These are phyloP conservation scores for Colletotrichum camelliae DNA, from an alignment of 2,329 filamentous ascomycete species.

Conservation along the genomic window DNA sequence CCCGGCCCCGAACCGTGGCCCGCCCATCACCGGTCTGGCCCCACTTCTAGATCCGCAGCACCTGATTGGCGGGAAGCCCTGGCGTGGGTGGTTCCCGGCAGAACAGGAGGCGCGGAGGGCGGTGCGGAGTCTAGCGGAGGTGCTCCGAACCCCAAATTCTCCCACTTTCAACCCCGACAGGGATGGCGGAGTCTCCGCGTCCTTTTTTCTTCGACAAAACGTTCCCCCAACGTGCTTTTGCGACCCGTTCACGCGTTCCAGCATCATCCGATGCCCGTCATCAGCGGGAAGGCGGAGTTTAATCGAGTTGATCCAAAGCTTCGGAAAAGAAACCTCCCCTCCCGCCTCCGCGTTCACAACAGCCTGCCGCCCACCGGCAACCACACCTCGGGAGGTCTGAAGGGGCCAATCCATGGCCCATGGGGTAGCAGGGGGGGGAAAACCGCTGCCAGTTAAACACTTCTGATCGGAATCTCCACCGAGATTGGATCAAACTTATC, in stretches of 20 bases:
- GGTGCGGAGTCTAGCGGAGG: constrained; percentile 23
- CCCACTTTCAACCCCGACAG: neutral
- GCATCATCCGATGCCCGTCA: neutral
- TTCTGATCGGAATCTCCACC: constrained; percentile 1
- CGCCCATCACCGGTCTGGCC: neutral
- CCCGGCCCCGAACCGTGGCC: neutral
- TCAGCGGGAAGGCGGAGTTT: neutral
- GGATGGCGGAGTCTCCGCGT: constrained; percentile 19
- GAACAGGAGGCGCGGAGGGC: neutral
- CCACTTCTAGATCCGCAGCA: neutral
- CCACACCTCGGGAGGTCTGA: neutral
- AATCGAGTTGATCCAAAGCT: neutral
- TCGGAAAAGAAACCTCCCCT: neutral
- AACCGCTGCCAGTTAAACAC: neutral
- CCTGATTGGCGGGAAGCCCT: neutral
- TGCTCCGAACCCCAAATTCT: neutral
- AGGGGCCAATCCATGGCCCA: neutral
- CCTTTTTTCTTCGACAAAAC: neutral
- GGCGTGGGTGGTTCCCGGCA: neutral
- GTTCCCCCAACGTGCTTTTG: neutral
- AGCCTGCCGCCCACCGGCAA: neutral
- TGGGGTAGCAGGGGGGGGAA: neutral
- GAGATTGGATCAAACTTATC: neutral
- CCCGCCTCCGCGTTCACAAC: neutral
- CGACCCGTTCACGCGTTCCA: neutral